Conservation (phyloP, 495 filamentous ascomycete genomes). For the Penicillium riverlandense region DNA sequence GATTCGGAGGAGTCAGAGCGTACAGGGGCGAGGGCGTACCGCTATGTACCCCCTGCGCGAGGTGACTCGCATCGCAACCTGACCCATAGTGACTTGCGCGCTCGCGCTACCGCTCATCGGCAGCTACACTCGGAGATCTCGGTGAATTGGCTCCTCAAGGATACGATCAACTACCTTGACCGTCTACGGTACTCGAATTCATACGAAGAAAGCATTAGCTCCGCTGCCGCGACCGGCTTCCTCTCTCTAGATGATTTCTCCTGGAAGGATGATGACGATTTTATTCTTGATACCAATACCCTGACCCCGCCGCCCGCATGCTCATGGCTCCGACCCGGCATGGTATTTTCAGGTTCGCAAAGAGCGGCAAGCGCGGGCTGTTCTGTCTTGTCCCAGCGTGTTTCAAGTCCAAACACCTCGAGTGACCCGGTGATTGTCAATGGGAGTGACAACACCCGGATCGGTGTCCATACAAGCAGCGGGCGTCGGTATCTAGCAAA, state of each 20-base stretch:
- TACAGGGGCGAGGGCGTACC: constrained; percentile 23
- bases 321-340: constrained; percentile 60
- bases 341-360: constrained; percentile 58
- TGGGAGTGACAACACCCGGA: constrained; percentile 24
- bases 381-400: constrained; percentile 21
- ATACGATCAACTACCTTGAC: constrained; percentile 60
- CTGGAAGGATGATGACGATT: constrained; percentile 47
- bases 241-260: constrained; percentile 34
- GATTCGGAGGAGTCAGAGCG: constrained; percentile 29
- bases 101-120: constrained; percentile 43
- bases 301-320: constrained; percentile 49
- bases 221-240: constrained; percentile 43
- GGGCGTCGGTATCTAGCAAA: constrained; percentile 34
- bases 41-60: constrained; percentile 28
- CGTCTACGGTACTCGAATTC: constrained; percentile 49
- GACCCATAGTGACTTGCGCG: constrained; percentile 38
- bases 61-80: constrained; percentile 20
- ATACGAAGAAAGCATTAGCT: constrained; percentile 48
- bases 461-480: constrained; percentile 23
- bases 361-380: constrained; percentile 30
- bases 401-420: constrained; percentile 16
- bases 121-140: constrained; percentile 43
- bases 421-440: constrained; percentile 35
- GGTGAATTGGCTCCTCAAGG: constrained; percentile 41
- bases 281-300: constrained; percentile 50